A percentile compares a stretch with the other conserved stretches of the same genome.
phyloP scores from a whole-genome alignment of 805 yeast species.

The Saccharomyces kudriavzevii region DNA sequence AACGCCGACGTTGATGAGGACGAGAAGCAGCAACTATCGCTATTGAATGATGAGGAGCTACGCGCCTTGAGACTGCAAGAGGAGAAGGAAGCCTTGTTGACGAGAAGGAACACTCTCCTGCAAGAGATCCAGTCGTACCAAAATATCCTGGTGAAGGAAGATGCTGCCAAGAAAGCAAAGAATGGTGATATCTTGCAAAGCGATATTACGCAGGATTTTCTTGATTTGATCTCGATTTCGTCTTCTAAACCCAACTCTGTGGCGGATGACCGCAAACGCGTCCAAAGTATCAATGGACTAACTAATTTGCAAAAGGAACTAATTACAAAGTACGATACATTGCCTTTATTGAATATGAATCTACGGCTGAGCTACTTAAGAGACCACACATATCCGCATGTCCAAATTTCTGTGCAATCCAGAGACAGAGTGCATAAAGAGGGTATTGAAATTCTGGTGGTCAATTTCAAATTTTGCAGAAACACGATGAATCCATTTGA shows the following conservation, averaged over 20 bases:
- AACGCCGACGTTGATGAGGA: neutral
- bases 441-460: neutral
- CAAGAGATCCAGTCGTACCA: constrained; percentile 11
- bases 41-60: constrained; percentile 12
- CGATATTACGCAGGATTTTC: constrained; percentile 4
- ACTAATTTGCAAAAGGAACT: constrained; percentile 16
- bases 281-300: constrained; percentile 13
- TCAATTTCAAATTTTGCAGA: neutral
- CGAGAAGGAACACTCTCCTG: constrained; percentile 12
- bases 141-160: constrained; percentile 1
- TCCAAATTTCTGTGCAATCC: neutral
- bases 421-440: neutral
- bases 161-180: neutral
- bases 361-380: constrained; percentile 14
- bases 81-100: constrained; percentile 13
- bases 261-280: neutral
- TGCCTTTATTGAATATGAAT: constrained; percentile 23
- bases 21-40: constrained; percentile 1
- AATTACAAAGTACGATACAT: constrained; percentile 18
- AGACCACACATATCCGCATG: neutral
- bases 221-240: constrained; percentile 10
- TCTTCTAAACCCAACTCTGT: neutral
- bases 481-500: neutral
- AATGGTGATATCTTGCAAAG: constrained; percentile 4
- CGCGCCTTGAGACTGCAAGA: constrained; percentile 14